A percentile compares a stretch with the other conserved stretches of the same genome.
Conservation (phyloP, 2,329 filamentous ascomycete species). For the Nigrograna mackinnonii region DNA sequence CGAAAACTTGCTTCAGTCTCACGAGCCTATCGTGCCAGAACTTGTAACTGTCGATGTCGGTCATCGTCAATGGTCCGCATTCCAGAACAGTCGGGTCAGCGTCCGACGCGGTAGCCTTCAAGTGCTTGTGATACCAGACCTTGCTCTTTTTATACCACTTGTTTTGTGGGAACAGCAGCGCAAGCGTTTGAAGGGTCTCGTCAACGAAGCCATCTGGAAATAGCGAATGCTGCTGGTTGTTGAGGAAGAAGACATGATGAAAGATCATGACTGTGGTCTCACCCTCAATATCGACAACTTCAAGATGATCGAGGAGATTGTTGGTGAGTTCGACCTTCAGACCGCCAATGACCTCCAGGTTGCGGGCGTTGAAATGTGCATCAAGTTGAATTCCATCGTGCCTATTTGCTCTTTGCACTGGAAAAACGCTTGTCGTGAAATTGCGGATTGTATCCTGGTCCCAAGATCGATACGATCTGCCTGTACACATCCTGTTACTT, state of each 20-base stretch:
- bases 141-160: slow-evolving; percentile 24
- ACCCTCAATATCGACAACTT: slow-evolving; percentile 34
- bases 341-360: too few species aligned
- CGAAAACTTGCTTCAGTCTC: slow-evolving; percentile 49
- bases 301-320: slow-evolving; percentile 48
- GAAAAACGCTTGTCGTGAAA: too few species aligned
- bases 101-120: too few species aligned
- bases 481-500: too few species aligned
- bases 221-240: slow-evolving; percentile 24
- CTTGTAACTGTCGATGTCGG: slow-evolving; percentile 34
- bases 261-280: slow-evolving; percentile 47
- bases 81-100: slow-evolving; percentile 29
- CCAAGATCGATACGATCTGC: too few species aligned
- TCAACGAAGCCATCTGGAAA: slow-evolving; percentile 35
- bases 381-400: too few species aligned
- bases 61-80: slow-evolving; percentile 34
- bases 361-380: too few species aligned
- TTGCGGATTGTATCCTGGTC: too few species aligned
- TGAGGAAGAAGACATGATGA: slow-evolving; percentile 43
- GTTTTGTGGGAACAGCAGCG: slow-evolving; percentile 40
- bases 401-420: too few species aligned
- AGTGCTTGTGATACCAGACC: slow-evolving; percentile 9
- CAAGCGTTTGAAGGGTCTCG: slow-evolving; percentile 43
- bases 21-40: slow-evolving; percentile 51
- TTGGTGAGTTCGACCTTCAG: too few species aligned